Evolutionary conservation across 1,139 yeast genomes (phyloP).

Genomic region (Pichia norvegensis): DNA sequence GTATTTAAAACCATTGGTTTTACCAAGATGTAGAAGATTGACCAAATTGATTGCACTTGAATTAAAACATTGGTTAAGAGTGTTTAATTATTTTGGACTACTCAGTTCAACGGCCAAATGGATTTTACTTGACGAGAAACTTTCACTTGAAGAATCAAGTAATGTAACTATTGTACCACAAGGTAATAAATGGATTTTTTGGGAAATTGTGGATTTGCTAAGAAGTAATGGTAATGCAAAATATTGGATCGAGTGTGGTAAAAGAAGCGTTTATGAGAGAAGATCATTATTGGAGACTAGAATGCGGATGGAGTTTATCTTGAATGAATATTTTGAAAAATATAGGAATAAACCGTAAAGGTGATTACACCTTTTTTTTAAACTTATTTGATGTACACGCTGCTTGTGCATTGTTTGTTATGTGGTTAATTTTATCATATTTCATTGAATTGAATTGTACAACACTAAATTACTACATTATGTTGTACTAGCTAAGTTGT

Average conservation of each 20-base stretch:
- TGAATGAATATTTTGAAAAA: conserved; percentile 53
- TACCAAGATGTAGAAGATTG: conserved; percentile 55
- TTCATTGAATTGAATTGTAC: no score
- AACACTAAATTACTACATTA: no score
- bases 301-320: conserved; percentile 81
- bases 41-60: conserved; percentile 48
- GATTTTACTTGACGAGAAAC: conserved; percentile 78
- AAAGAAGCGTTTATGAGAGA: conserved; percentile 89
- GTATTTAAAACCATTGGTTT: conserved; percentile 79
- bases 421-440: no score
- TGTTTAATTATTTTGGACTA: conserved; percentile 71
- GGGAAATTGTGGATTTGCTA: conserved; percentile 39
- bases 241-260: conserved; percentile 89
- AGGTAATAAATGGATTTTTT: conserved; percentile 15
- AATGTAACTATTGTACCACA: conserved; percentile 89
- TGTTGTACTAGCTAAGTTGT: no score
- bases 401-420: no score
- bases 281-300: conserved; percentile 81
- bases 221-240: conserved; percentile 65
- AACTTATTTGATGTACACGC: no score
- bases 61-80: conserved; percentile 74
- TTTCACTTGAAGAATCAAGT: conserved; percentile 59
- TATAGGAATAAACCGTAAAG: conserved; percentile 5
- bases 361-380: no score
- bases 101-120: conserved; percentile 65